Base-by-base conservation (phyloP, 208 protist genomes). In the Trypanosoma grayi region DNA sequence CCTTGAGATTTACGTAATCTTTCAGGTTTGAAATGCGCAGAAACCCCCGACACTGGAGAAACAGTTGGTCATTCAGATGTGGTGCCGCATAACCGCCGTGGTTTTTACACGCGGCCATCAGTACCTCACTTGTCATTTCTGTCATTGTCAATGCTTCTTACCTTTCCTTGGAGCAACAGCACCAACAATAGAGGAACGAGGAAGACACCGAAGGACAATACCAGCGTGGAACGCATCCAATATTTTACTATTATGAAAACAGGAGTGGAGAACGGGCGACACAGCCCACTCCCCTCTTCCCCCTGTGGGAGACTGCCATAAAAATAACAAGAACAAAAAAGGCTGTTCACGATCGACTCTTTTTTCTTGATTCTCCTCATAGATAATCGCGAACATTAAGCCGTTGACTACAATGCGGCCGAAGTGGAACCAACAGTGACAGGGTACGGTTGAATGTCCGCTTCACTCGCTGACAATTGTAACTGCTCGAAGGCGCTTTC, bases 11-110 rank as follows among this genome's bases (percentile, higher is more conserved):
- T 5, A 66, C 81, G 67, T 97, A 98, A 48, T 61, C 48, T 31
- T 94, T 77, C 20, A 98, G 57, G 53, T 94, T 90, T 54, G 90
- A n/a, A 59, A 98, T 97, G 20, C 66, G 31, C 9, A 73, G 51
- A 66, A 97, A 98, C 14, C 93, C 89, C 28, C 92, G 75, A 77
- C 88, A 98, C 61, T 98, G 96, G 14, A 98, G 81, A 51, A 80
- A 96, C 30, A 96, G 75, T 66, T 95, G 90, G 44, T 93, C 86
- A 59, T 95, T 95, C 48, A 95, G 77, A 36, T 60, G 72, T 5
- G 90, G 90, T 13, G 84, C 73, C n/a, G 73, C 81, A 61, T 95
- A 95, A 20, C 90, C 90, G 30, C 85, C 86, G 55, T 95, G 85
- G 10, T 76, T 75, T 63, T 92, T 93, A 81, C 86, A 93, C 47